Conservation (phyloP, 768 basidiomycete genomes). For the Auricularia cornea region DNA sequence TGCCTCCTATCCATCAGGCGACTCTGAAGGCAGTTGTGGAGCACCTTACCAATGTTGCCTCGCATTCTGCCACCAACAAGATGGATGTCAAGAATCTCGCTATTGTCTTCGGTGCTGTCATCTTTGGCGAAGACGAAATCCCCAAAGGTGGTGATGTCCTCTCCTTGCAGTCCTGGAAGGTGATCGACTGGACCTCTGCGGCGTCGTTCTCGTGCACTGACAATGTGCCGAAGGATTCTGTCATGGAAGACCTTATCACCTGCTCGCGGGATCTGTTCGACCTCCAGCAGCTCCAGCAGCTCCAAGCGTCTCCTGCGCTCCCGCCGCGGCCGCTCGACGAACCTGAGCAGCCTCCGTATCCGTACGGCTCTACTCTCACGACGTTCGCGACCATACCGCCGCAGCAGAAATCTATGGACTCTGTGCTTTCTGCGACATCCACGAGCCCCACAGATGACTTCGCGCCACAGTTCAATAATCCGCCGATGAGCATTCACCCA, state of each 20-base stretch:
- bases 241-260: slow-evolving; percentile 82
- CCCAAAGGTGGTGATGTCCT: slow-evolving; percentile 71
- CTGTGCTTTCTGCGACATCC: neutral
- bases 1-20: slow-evolving; percentile 78
- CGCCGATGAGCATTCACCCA: neutral
- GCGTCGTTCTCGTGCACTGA: neutral
- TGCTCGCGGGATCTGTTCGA: slow-evolving; percentile 63
- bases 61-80: slow-evolving; percentile 68
- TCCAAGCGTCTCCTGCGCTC: slow-evolving; percentile 58
- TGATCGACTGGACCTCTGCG: neutral
- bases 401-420: neutral
- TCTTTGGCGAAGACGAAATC: slow-evolving; percentile 89
- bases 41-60: slow-evolving; percentile 67
- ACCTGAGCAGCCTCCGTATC: neutral
- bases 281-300: slow-evolving; percentile 64
- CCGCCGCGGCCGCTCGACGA: slow-evolving; percentile 45
- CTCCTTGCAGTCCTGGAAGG: slow-evolving; percentile 69
- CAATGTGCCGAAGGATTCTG: slow-evolving; percentile 38
- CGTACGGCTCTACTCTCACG: neutral
- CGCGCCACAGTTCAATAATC: neutral
- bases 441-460: neutral
- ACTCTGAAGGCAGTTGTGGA: slow-evolving; percentile 75
- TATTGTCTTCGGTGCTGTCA: slow-evolving; percentile 80
- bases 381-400: neutral
- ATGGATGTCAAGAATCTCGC: slow-evolving; percentile 92